Percentiles rank a stretch among this genome's conserved stretches.
These are phyloP conservation scores for Auxenochlorella pyrenoidosa DNA, from an alignment of 139 green algal species.

Conservation along the genomic window DNA sequence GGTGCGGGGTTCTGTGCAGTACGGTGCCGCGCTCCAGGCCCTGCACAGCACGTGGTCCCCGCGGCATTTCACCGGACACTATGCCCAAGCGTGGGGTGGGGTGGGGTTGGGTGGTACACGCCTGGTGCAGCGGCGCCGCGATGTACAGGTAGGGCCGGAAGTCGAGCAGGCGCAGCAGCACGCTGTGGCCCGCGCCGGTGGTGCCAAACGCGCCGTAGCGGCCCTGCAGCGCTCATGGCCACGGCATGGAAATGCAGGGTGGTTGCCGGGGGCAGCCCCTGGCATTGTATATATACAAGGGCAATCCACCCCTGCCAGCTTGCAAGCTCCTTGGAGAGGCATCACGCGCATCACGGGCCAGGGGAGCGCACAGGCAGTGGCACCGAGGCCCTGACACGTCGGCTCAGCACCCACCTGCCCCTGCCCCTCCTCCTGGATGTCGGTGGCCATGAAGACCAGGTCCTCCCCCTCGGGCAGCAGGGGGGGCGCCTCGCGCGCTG, in stretches of 20 bases:
- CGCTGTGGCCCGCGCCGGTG: slow-evolving; percentile 5
- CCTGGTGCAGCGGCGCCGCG: slow-evolving; percentile 36
- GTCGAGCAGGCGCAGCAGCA: slow-evolving; percentile 56
- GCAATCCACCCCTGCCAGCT: too few species aligned
- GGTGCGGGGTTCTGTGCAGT: not conserved
- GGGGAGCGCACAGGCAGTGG: too few species aligned
- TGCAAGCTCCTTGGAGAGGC: too few species aligned
- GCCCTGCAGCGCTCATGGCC: not conserved
- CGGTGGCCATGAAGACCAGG: slow-evolving; percentile 58
- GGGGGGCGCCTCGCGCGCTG: not conserved
- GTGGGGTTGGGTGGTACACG: too few species aligned
- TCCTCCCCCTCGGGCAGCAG: not conserved
- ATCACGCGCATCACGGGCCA: too few species aligned
- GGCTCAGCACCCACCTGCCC: not conserved
- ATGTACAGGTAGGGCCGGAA: slow-evolving; percentile 74
- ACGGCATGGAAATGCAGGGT: not conserved
- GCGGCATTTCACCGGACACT: too few species aligned
- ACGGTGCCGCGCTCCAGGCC: too few species aligned
- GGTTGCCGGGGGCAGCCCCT: not conserved
- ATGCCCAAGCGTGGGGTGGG: too few species aligned
- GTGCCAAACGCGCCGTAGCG: slow-evolving; percentile 50
- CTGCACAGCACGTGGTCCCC: too few species aligned
- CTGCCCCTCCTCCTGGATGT: slow-evolving; percentile 55
- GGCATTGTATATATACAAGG: too few species aligned
- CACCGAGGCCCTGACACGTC: too few species aligned